phyloP scores from a whole-genome alignment of 1,139 yeast species.

The Hemisphaericaspora lyxosophila region DNA sequence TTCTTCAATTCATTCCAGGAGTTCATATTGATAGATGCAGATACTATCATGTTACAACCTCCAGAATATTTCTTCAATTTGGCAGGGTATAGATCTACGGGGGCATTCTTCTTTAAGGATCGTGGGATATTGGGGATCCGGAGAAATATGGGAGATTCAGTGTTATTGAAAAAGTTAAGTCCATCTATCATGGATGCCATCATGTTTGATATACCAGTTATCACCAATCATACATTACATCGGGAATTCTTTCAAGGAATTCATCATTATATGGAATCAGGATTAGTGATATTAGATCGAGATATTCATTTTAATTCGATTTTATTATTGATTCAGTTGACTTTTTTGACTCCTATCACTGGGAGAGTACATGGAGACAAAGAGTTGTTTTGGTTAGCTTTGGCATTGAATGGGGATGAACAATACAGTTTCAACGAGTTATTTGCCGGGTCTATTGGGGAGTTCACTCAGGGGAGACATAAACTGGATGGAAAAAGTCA shows the following conservation, averaged over 20 bases:
- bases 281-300: conserved; percentile 27
- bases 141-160: conserved; percentile 16
- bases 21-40: conserved; percentile 32
- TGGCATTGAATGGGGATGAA: conserved; percentile 31
- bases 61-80: conserved; percentile 29
- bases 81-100: conserved; percentile 21
- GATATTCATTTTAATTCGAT: conserved; percentile 27
- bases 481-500: conserved; percentile 14
- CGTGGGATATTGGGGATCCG: conserved; percentile 11
- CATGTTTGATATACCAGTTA: conserved; percentile 30
- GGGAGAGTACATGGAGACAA: conserved; percentile 32
- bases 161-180: conserved; percentile 25
- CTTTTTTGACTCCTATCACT: conserved; percentile 23
- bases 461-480: conserved; percentile 19
- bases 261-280: conserved; percentile 33
- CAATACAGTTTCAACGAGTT: conserved; percentile 26
- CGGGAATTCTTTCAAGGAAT: conserved; percentile 28
- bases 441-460: conserved; percentile 30
- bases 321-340: conserved; percentile 28
- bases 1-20: conserved; percentile 34
- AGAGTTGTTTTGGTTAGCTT: conserved; percentile 33
- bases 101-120: conserved; percentile 32
- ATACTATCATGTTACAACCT: conserved; percentile 26
- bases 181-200: conserved; percentile 28
- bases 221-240: conserved; percentile 21